These are phyloP conservation scores for Phanerochaete carnosa DNA, from an alignment of 768 basidiomycete genomes.

Conservation along the genomic window DNA sequence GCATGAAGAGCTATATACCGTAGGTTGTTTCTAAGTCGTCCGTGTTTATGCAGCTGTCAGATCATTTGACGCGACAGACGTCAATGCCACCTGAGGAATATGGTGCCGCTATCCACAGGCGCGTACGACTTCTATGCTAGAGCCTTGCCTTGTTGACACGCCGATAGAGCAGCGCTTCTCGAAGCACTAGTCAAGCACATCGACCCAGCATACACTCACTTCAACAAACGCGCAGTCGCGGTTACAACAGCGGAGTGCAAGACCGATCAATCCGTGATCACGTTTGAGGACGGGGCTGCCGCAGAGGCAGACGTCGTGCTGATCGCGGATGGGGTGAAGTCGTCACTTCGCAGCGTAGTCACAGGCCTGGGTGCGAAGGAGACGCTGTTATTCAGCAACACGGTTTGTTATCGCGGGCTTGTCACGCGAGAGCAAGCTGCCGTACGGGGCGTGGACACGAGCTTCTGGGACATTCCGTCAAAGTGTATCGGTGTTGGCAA, in stretches of 20 bases:
- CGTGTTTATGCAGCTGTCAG: no score
- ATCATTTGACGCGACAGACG: not conserved
- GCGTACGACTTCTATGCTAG: no score
- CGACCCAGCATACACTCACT: slow-evolving; percentile 40
- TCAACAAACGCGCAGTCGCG: slow-evolving; percentile 45
- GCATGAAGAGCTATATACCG: slow-evolving; percentile 1
- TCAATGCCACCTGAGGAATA: not conserved
- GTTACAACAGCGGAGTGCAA: not conserved
- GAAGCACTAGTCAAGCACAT: slow-evolving; percentile 42
- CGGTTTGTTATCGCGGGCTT: slow-evolving; percentile 6
- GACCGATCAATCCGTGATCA: slow-evolving; percentile 24
- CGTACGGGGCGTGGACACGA: not conserved
- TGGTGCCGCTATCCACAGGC: not conserved
- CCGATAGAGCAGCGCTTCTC: slow-evolving; percentile 32
- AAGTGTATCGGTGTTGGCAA: not conserved
- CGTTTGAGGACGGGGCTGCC: slow-evolving; percentile 46
- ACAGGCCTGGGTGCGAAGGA: not conserved
- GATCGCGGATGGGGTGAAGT: slow-evolving; percentile 25
- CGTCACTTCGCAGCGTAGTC: not conserved
- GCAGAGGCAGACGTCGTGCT: slow-evolving; percentile 47
- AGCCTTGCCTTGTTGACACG: not conserved
- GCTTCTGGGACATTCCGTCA: not conserved
- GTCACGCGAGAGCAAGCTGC: not conserved
- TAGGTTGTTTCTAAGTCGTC: not conserved
- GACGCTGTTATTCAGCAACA: slow-evolving; percentile 6